A percentile compares a stretch with the other conserved stretches of the same genome.
These are phyloP conservation scores for Acanthamoeba triangularis DNA, from an alignment of 208 protist species.

Conservation along the genomic window DNA sequence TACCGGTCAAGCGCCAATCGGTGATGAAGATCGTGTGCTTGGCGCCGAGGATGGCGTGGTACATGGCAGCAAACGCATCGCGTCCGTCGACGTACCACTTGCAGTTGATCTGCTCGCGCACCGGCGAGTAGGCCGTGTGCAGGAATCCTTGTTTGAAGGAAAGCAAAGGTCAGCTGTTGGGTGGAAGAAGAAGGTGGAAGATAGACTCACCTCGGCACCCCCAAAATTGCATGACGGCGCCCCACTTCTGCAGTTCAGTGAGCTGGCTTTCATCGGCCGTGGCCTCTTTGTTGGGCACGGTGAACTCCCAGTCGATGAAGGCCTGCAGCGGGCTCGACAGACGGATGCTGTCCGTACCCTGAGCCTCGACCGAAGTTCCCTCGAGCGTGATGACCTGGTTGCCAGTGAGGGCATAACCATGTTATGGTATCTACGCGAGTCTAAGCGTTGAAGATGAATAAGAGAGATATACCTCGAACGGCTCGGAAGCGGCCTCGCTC, in stretches of 20 bases:
- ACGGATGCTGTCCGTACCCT: slow-evolving; percentile 24
- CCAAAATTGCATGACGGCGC: slow-evolving; percentile 68
- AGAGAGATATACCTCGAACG: not conserved
- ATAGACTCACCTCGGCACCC: not conserved
- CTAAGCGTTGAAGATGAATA: not conserved
- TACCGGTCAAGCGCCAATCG: slow-evolving; percentile 74
- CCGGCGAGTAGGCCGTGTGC: slow-evolving; percentile 51
- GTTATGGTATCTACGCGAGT: no score
- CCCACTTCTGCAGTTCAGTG: slow-evolving; percentile 71
- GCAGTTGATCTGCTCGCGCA: slow-evolving; percentile 52
- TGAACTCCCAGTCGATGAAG: slow-evolving; percentile 58
- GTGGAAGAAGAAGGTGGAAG: not conserved
- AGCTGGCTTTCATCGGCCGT: not conserved
- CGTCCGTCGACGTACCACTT: slow-evolving; percentile 70
- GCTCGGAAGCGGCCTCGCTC: not conserved
- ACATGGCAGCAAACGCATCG: slow-evolving; percentile 43
- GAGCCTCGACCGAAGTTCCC: slow-evolving; percentile 23
- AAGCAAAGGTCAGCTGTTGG: not conserved
- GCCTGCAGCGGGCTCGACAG: slow-evolving; percentile 65
- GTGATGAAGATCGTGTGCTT: slow-evolving; percentile 73
- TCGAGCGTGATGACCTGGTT: slow-evolving; percentile 68
- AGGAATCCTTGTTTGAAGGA: not conserved
- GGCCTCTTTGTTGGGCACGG: not conserved
- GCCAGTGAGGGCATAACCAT: no score
- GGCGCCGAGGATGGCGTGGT: slow-evolving; percentile 47